Evolutionary conservation across 2,329 filamentous ascomycete species (phyloP).

Genomic region (Ophiostoma quercus): DNA sequence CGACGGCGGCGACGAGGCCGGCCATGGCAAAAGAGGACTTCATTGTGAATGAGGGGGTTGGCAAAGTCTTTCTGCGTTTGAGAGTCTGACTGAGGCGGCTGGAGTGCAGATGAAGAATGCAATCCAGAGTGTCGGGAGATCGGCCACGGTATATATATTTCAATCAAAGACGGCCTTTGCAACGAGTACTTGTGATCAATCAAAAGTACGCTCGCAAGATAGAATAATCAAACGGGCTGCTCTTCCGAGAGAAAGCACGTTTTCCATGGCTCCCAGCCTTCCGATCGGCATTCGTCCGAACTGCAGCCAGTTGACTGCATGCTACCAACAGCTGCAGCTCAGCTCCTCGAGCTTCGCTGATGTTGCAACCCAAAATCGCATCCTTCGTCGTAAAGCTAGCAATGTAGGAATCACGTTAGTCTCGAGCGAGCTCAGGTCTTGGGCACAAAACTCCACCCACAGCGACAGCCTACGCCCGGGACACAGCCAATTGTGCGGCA

Average conservation of each 20-base stretch:
- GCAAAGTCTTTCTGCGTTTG: neutral
- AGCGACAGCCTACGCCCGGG: neutral
- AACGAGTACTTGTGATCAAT: neutral
- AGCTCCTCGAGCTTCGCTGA: neutral
- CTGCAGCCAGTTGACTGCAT: neutral
- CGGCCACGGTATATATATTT: neutral
- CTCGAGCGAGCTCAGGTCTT: neutral
- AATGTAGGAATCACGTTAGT: too few relatives aligned
- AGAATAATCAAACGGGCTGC: neutral
- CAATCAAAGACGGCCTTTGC: neutral
- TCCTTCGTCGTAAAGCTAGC: neutral
- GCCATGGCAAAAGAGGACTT: neutral
- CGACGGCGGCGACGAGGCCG: slow-evolving; percentile 6
- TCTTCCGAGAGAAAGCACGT: neutral
- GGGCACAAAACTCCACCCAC: neutral
- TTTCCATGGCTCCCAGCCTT: neutral
- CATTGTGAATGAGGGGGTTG: neutral
- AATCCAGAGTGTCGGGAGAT: slow-evolving; percentile 1
- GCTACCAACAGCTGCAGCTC: neutral
- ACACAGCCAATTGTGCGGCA: slow-evolving; percentile 1
- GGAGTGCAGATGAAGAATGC: neutral
- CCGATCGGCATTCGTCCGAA: neutral
- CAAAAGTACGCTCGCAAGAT: neutral
- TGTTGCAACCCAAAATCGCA: neutral
- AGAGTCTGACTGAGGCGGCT: neutral